Percentiles rank a stretch among this genome's conserved stretches.
Evolutionary conservation across 2,329 filamentous ascomycete genomes (phyloP).

Genomic region (Trichoderma afroharzianum): DNA sequence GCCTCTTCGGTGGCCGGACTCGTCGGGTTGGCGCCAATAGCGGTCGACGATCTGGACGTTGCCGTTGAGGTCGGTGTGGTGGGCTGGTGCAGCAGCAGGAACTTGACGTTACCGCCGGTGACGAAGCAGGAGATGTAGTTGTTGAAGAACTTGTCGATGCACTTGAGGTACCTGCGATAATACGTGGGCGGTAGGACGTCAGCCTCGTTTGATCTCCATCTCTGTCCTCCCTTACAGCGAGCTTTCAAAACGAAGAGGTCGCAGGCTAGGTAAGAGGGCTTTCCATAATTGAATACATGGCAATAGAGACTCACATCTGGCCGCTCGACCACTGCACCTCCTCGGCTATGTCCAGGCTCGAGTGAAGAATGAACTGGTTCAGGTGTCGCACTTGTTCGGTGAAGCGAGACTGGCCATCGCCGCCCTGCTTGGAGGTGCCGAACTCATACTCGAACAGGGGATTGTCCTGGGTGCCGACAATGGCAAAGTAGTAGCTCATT

Average conservation of each 20-base stretch:
- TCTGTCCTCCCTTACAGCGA: not conserved
- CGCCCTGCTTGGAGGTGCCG: constrained; percentile 91
- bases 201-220: not conserved
- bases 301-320: constrained; percentile 60
- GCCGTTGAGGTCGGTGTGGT: constrained; percentile 39
- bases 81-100: constrained; percentile 89
- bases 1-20: constrained; percentile 92
- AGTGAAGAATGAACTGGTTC: constrained; percentile 97
- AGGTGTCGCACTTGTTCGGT: constrained; percentile 83
- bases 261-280: not conserved
- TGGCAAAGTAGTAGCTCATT: constrained; percentile 99
- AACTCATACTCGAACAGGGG: constrained; percentile 97
- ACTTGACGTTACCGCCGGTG: constrained; percentile 87
- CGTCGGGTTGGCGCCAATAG: constrained; percentile 78
- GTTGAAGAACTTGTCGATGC: constrained; percentile 94
- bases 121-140: constrained; percentile 94
- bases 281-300: not conserved
- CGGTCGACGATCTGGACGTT: constrained; percentile 58
- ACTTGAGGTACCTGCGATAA: constrained; percentile 82
- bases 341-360: constrained; percentile 89
- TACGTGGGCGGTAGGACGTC: not conserved
- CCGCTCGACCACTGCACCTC: constrained; percentile 91
- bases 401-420: constrained; percentile 88
- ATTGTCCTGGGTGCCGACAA: constrained; percentile 92
- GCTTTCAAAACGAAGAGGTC: not conserved